phyloP scores from a whole-genome alignment of 2,329 filamentous ascomycete species.

The Aspergillus unguis region DNA sequence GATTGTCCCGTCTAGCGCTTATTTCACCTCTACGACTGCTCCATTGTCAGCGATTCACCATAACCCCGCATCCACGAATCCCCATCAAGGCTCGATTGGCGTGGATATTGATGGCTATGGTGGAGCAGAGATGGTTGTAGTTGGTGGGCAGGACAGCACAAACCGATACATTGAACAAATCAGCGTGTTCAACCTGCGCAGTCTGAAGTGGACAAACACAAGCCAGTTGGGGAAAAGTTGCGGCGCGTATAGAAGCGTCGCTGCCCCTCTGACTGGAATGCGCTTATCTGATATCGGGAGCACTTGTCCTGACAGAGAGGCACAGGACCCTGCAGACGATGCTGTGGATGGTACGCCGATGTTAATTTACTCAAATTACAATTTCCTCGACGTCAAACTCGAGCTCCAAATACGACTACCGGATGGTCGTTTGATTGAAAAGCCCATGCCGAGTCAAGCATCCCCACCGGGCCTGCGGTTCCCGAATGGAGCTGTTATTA shows the following conservation, averaged over 20 bases:
- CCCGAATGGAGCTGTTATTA: constrained; percentile 91
- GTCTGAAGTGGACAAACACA: constrained; percentile 91
- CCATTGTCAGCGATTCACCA: constrained; percentile 84
- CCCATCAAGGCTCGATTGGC: constrained; percentile 83
- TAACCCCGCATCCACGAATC: constrained; percentile 76
- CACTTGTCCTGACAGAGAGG: constrained; percentile 38
- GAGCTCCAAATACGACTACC: constrained; percentile 84
- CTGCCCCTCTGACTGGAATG: constrained; percentile 66
- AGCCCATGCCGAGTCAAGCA: constrained; percentile 75
- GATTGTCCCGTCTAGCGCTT: constrained; percentile 80
- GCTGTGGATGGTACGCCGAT: constrained; percentile 58
- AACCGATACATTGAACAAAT: constrained; percentile 99
- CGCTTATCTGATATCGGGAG: constrained; percentile 45
- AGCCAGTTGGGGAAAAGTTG: constrained; percentile 85
- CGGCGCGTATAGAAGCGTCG: constrained; percentile 93
- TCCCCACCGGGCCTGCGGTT: constrained; percentile 92
- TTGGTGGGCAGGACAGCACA: constrained; percentile 92
- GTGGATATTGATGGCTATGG: constrained; percentile 86
- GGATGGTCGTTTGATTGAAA: constrained; percentile 80
- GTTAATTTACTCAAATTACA: constrained; percentile 99
- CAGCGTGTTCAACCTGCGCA: constrained; percentile 94
- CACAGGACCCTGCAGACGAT: constrained; percentile 31
- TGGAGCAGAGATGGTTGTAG: constrained; percentile 94
- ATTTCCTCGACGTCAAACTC: constrained; percentile 94
- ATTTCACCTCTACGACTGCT: constrained; percentile 79